Evolutionary conservation across 352 stramenopile species (phyloP).

Genomic region (Phytophthora fragariae): DNA sequence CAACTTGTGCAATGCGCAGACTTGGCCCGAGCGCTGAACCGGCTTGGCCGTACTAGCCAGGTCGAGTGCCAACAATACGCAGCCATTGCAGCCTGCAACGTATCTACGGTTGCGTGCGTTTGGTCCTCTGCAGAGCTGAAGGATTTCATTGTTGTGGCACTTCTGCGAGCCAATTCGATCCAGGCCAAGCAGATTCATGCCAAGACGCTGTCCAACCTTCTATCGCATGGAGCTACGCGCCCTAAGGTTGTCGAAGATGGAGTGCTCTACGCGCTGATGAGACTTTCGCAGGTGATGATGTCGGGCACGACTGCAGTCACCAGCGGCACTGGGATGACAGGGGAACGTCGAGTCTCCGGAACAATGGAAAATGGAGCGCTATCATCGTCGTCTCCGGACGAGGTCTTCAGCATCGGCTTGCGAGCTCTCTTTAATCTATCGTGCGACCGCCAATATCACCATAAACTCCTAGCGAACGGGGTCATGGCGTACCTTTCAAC

Average conservation of each 20-base stretch:
- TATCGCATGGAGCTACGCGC: conserved; percentile 63
- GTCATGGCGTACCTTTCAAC: conserved; percentile 74
- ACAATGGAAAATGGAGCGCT: conserved; percentile 2
- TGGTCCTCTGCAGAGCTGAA: conserved; percentile 81
- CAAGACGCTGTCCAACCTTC: conserved; percentile 81
- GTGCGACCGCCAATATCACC: conserved; percentile 71
- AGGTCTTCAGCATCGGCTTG: conserved; percentile 76
- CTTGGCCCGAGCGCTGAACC: conserved; percentile 75
- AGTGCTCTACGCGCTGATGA: conserved; percentile 84
- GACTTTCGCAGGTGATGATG: conserved; percentile 72
- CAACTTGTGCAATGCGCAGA: conserved; percentile 55
- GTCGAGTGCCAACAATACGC: conserved; percentile 85
- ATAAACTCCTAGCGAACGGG: conserved; percentile 74
- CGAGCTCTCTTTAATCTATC: conserved; percentile 84
- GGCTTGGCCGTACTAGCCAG: conserved; percentile 70
- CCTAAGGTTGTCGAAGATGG: conserved; percentile 76
- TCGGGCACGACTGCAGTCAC: conserved; percentile 15
- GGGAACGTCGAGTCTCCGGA: conserved; percentile 8
- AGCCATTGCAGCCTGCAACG: conserved; percentile 81
- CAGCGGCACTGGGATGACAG: background rate
- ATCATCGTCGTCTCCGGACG: conserved; percentile 42
- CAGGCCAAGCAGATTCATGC: conserved; percentile 87
- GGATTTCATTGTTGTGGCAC: conserved; percentile 83
- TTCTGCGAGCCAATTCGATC: conserved; percentile 78
- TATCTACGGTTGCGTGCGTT: conserved; percentile 70